phyloP scores from a whole-genome alignment of 2,329 filamentous ascomycete genomes.

The Allantophomopsis lycopodina region DNA sequence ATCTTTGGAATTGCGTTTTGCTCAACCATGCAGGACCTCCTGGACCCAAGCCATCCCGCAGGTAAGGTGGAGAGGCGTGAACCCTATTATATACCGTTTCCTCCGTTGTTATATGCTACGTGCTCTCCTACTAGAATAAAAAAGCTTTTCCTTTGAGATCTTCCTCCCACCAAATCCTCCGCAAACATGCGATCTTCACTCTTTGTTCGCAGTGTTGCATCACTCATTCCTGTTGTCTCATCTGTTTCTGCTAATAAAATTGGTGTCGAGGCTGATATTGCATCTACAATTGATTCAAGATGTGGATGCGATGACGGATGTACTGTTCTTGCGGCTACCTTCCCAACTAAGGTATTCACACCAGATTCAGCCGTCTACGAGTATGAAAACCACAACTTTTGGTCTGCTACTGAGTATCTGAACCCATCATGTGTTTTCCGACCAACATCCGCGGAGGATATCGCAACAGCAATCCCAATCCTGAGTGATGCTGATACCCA shows the following conservation, averaged over 20 bases:
- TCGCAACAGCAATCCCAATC: constrained; percentile 2
- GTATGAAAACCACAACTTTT: constrained; percentile 3
- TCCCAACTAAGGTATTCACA: constrained; percentile 3
- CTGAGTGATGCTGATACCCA: neutral
- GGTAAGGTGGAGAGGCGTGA: too few species aligned
- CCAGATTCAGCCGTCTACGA: neutral
- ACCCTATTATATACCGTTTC: too few species aligned
- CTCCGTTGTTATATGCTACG: too few species aligned
- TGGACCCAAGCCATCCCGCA: too few species aligned
- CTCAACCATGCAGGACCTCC: too few species aligned
- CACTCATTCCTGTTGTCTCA: neutral
- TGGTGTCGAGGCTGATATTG: neutral
- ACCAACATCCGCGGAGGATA: constrained; percentile 2
- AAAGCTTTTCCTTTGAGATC: too few species aligned
- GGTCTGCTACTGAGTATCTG: constrained; percentile 3
- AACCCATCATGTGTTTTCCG: constrained; percentile 2
- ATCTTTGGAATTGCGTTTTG: too few species aligned
- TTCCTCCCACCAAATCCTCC: neutral
- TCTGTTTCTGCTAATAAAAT: neutral
- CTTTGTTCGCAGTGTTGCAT: constrained; percentile 1
- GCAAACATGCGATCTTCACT: constrained; percentile 2
- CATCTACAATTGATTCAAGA: too few species aligned
- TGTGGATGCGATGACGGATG: neutral
- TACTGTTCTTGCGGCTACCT: neutral
- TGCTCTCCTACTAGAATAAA: too few species aligned